A percentile compares a stretch with the other conserved stretches of the same genome.
phyloP scores from a whole-genome alignment of 2,329 filamentous ascomycete genomes.

The Colletotrichum eremochloae region DNA sequence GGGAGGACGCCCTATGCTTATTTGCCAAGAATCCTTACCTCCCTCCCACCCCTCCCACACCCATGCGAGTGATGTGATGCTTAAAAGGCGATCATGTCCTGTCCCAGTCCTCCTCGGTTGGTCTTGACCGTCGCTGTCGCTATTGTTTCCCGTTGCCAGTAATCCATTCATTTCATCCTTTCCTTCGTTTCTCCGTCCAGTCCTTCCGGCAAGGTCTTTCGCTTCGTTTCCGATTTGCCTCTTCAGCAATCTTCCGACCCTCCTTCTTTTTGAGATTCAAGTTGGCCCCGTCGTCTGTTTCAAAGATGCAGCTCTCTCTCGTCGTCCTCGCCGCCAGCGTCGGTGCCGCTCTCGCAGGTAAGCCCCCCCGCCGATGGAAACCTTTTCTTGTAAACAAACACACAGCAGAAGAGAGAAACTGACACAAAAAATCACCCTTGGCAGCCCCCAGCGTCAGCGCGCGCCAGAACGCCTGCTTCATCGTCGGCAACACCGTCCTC shows the following conservation, averaged over 20 bases:
- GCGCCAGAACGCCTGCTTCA: constrained; percentile 63
- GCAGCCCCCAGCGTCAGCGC: constrained; percentile 41
- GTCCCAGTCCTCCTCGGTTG: background rate
- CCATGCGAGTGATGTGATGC: constrained; percentile 22
- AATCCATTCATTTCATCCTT: background rate
- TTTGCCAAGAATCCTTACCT: constrained; percentile 6
- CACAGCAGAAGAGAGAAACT: no score
- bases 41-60: background rate
- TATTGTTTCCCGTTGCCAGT: background rate
- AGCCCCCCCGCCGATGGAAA: background rate
- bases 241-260: background rate
- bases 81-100: constrained; percentile 39
- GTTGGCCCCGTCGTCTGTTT: background rate
- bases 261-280: background rate
- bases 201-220: constrained; percentile 39
- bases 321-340: constrained; percentile 36
- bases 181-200: background rate
- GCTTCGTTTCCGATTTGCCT: constrained; percentile 28
- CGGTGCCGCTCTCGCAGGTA: constrained; percentile 40
- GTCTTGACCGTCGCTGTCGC: background rate
- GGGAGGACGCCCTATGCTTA: background rate
- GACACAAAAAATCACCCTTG: background rate
- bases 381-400: no score
- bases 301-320: constrained; percentile 42
- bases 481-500: constrained; percentile 64